Percentiles rank a stretch among this genome's conserved stretches.
Conservation (phyloP, 2,329 filamentous ascomycete species). For the Orbilia oligospora region DNA sequence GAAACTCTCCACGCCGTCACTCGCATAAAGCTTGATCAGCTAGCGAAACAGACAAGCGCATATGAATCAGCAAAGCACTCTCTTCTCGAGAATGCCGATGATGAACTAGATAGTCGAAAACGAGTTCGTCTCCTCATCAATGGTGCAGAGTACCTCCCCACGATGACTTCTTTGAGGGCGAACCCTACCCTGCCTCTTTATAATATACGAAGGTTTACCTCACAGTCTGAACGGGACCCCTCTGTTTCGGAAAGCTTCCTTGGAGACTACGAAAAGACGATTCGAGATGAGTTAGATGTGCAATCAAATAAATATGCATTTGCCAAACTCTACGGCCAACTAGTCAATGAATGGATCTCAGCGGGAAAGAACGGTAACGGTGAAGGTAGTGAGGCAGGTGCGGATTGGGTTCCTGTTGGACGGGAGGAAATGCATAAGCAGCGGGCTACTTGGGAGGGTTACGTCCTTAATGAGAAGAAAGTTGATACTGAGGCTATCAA, state of each 20-base stretch:
- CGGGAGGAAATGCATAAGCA: constrained; percentile 72
- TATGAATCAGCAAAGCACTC: constrained; percentile 70
- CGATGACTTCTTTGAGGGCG: constrained; percentile 61
- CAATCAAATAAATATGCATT: constrained; percentile 73
- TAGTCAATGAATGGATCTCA: constrained; percentile 72
- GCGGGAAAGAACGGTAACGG: constrained; percentile 58
- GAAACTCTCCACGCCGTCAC: constrained; percentile 73
- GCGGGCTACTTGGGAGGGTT: constrained; percentile 72
- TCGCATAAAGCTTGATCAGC: constrained; percentile 73
- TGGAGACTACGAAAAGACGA: constrained; percentile 69
- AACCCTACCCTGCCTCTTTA: constrained; percentile 65
- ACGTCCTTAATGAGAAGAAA: constrained; percentile 71
- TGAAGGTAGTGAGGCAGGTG: constrained; percentile 61
- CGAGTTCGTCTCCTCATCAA: constrained; percentile 66
- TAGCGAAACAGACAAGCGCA: constrained; percentile 69
- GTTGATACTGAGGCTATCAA: constrained; percentile 70
- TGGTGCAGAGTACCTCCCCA: constrained; percentile 66
- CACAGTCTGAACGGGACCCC: constrained; percentile 72
- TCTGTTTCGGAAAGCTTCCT: constrained; percentile 71
- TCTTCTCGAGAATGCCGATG: constrained; percentile 66
- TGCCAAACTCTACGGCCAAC: constrained; percentile 72
- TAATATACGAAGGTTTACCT: constrained; percentile 71
- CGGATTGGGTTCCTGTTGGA: constrained; percentile 66
- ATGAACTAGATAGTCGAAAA: constrained; percentile 64
- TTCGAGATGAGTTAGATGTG: constrained; percentile 70